Evolutionary conservation across 768 basidiomycete genomes (phyloP), one percentile per base, ranked within the genome.

Genomic region (Pleurotus pulmonarius): DNA sequence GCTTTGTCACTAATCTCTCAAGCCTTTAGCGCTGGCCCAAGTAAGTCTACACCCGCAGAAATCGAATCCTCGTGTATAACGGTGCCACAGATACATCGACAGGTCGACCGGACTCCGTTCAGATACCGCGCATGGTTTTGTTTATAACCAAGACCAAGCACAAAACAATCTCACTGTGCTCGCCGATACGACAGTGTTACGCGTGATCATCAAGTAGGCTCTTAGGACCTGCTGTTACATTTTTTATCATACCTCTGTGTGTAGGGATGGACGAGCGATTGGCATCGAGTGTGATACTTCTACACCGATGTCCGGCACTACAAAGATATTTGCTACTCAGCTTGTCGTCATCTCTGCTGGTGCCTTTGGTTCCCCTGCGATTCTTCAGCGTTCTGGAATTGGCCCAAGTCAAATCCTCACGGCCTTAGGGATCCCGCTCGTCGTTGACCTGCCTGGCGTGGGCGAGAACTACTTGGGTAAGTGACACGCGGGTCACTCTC

Each of bases 401-500:
- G 91, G 91, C 3, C 74, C 79, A 0, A 60, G 65, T 2, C 63
- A 68, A 0, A 60, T 86, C 43, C 70, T 91, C 40, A 62, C 76
- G 43, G 70, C 68, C 34, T 69, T 79, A 52, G 74, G 73, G 9
- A 78, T 92, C 38, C 61, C 69, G 5, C 72, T 75, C 57, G 49
- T 82, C 22, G 75, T 88, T 15, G 82, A 89, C 54, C 78, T 92
- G 12, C 87, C 88, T 1, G 86, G 86, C 15, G 90, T 94, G 0
- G 90, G 91, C 8, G 85, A 87, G 64, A 81, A 90, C 59, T 83
- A 81, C 52, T 74, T 77, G 60, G 83, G 83, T 79, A 51, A 39
- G 64, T 54, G n/a, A 25, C 26, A 25, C 46, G 15, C 26, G 16
- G 2, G 26, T 46, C 40, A 20, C 5, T 12, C 25, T 12, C 24